These are phyloP conservation scores for Kregervanrija pseudodelftensis DNA, from an alignment of 805 yeast genomes.

Conservation along the genomic window DNA sequence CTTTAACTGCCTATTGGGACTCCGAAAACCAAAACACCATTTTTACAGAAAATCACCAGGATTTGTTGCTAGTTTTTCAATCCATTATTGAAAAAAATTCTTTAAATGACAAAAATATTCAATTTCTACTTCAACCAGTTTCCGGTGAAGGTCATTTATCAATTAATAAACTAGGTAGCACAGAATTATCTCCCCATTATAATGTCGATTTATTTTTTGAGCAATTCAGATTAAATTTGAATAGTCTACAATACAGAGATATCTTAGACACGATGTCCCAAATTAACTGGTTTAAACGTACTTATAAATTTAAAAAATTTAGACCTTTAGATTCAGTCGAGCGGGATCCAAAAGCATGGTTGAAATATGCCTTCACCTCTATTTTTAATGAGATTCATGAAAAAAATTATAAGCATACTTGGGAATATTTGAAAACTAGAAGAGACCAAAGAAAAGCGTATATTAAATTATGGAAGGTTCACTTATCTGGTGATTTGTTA, in stretches of 20 bases:
- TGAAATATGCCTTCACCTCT: slow-evolving; percentile 69
- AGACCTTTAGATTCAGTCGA: slow-evolving; percentile 51
- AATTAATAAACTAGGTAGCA: slow-evolving; percentile 70
- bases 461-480: slow-evolving; percentile 54
- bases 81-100: slow-evolving; percentile 30
- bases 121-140: slow-evolving; percentile 75
- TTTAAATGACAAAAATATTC: slow-evolving; percentile 26
- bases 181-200: slow-evolving; percentile 61
- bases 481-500: slow-evolving; percentile 33
- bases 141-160: slow-evolving; percentile 81
- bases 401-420: slow-evolving; percentile 73
- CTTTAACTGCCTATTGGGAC: slow-evolving; percentile 79
- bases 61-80: slow-evolving; percentile 42
- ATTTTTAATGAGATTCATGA: slow-evolving; percentile 78
- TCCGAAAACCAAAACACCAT: slow-evolving; percentile 48
- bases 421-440: slow-evolving; percentile 72
- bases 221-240: slow-evolving; percentile 81
- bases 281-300: slow-evolving; percentile 69
- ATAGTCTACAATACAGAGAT: slow-evolving; percentile 79
- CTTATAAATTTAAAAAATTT: slow-evolving; percentile 63
- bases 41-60: slow-evolving; percentile 39
- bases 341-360: slow-evolving; percentile 77
- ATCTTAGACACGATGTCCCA: slow-evolving; percentile 74
- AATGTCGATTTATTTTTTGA: slow-evolving; percentile 73
- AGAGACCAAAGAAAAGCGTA: slow-evolving; percentile 68